Percentiles rank a stretch among this genome's conserved stretches.
These are phyloP conservation scores for Monosporascus cannonballus DNA, from an alignment of 2,329 filamentous ascomycete species.

Conservation along the genomic window DNA sequence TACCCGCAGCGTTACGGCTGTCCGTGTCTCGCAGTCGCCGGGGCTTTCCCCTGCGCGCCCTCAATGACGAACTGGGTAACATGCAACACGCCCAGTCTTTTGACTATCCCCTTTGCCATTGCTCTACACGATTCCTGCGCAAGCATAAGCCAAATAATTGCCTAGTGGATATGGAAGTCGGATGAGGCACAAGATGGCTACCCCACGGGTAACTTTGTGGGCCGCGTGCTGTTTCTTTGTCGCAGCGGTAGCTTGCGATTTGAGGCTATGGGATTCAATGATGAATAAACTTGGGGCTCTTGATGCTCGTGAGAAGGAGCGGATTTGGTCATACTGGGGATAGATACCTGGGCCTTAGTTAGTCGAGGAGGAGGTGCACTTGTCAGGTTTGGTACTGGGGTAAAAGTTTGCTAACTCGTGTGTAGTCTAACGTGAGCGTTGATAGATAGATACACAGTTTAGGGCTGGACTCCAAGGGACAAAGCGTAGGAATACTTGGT, in stretches of 20 bases:
- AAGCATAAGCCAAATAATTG: constrained; percentile 31
- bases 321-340: constrained; percentile 18
- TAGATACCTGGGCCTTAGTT: too few relatives aligned
- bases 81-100: constrained; percentile 29
- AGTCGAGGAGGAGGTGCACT: too few relatives aligned
- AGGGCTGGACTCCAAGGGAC: too few relatives aligned
- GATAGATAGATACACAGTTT: too few relatives aligned
- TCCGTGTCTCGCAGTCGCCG: constrained; percentile 29
- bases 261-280: constrained; percentile 16
- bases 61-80: constrained; percentile 32
- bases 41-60: constrained; percentile 30
- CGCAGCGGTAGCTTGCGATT: constrained; percentile 10
- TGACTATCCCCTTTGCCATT: constrained; percentile 30
- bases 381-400: too few relatives aligned
- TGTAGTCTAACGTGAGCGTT: too few relatives aligned
- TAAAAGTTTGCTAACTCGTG: too few relatives aligned
- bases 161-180: constrained; percentile 33
- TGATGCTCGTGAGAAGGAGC: constrained; percentile 14
- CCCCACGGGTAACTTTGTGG: constrained; percentile 32
- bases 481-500: too few relatives aligned
- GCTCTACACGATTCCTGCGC: constrained; percentile 31
- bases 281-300: constrained; percentile 16
- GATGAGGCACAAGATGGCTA: constrained; percentile 24
- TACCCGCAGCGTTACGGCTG: constrained; percentile 27
- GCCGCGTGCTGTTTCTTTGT: constrained; percentile 30